Conservation (phyloP, 192 early-diverging fungal genomes). For the Gonapodya sp. region DNA sequence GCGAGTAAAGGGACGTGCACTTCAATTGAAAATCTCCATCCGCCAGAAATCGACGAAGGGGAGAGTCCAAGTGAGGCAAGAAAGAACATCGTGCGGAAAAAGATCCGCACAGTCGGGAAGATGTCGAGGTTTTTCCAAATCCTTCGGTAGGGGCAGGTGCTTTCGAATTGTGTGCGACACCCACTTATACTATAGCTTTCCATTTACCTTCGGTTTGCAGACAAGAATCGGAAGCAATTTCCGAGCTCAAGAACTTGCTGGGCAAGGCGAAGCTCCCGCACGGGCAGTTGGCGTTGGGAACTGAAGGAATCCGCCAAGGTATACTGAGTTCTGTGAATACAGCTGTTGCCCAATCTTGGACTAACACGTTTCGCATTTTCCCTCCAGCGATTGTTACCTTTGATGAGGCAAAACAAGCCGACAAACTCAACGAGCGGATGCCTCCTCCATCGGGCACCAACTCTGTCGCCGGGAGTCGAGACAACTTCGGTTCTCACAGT, state of each 20-base stretch:
- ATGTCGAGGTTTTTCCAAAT: conserved; percentile 88
- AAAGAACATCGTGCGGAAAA: conserved; percentile 63
- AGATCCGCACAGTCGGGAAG: conserved; percentile 86
- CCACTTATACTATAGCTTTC: neutral
- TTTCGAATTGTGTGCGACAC: neutral
- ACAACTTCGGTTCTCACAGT: neutral
- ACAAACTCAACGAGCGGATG: conserved; percentile 84
- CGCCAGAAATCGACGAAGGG: conserved; percentile 1
- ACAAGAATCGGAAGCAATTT: conserved; percentile 80
- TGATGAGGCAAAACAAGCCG: conserved; percentile 83
- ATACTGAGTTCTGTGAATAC: conserved; percentile 12
- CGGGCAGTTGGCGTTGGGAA: conserved; percentile 78
- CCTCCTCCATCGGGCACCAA: conserved; percentile 44
- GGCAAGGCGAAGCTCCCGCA: conserved; percentile 73
- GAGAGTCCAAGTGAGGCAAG: conserved; percentile 35
- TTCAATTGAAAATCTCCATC: too few species aligned
- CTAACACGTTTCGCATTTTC: neutral
- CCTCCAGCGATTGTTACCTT: conserved; percentile 87
- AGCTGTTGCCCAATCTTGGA: neutral
- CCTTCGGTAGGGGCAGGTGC: conserved; percentile 41
- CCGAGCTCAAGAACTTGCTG: conserved; percentile 84
- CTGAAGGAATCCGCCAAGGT: conserved; percentile 84
- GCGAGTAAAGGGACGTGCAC: too few species aligned
- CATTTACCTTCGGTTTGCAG: neutral
- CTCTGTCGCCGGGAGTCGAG: neutral